Base-by-base conservation (phyloP, 805 yeast species). In the Starmerella apis region DNA sequence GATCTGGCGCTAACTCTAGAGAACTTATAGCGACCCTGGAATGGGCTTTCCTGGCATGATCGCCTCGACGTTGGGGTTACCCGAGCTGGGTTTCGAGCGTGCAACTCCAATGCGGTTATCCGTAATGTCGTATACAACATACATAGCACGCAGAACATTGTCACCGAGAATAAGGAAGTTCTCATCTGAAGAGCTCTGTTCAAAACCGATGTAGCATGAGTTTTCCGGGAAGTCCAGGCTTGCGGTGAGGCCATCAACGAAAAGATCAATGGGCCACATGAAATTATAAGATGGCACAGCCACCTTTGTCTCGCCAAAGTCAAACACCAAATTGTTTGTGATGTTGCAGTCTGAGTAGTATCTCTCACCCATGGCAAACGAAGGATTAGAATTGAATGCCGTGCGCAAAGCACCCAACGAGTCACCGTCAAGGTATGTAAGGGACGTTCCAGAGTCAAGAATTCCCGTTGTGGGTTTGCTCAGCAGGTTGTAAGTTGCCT, bases 91-190 rank as follows among this genome's bases (percentile, higher is more conserved):
- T 42, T 52, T 56, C 20, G 70, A 70, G 56, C 71, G 75, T 13
- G 78, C 84, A 45, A 81, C 53, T 2, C 81, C 77, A 32, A 81
- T 69, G 53, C 75, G 70, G 42, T 65, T 65, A 56, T 71, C 73
- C 23, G 78, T 81, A 51, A 80, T 65, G 61, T 82, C 83, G 63
- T 74, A 79, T 13, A 80, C 85, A 23, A 77, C 67, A 62, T 81
- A 82, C 43, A 79, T 77, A 44, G 74, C 71, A 51, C 81, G 70
- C 54, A 82, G 65, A 54, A 81, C 67, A 51, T 73, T 74, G 61
- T 80, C 85, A n/a, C 87, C 87, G 36, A 82, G 64, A 39, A 78
- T 66, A 16, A 71, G 60, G 27, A 63, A 56, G 49, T 68, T 59
- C 56, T 62, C 58, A 67, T 64, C 51, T 19, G 50, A 25, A 50